Evolutionary conservation across 805 yeast species (phyloP).

Genomic region (Scheffersomyces ergatensis): DNA sequence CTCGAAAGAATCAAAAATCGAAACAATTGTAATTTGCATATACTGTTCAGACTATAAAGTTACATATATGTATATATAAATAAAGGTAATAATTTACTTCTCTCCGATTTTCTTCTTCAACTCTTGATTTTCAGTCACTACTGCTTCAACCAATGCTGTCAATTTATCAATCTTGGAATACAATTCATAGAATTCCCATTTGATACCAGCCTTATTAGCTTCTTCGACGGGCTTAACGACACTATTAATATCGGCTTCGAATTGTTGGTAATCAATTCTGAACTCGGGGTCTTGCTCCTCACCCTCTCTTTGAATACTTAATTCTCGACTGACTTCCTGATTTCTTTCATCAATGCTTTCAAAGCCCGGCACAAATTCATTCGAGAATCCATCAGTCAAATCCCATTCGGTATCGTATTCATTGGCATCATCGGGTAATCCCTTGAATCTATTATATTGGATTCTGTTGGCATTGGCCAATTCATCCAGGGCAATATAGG

Average conservation of each 20-base stretch:
- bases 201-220: constrained; percentile 54
- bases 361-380: constrained; percentile 24
- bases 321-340: constrained; percentile 33
- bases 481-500: constrained; percentile 62
- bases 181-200: constrained; percentile 62
- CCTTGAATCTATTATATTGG: constrained; percentile 62
- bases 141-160: constrained; percentile 35
- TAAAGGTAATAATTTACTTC: no score
- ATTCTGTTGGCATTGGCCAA: constrained; percentile 66
- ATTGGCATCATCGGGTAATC: constrained; percentile 74
- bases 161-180: constrained; percentile 51
- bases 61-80: no score
- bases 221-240: constrained; percentile 58
- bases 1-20: no score
- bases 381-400: constrained; percentile 66
- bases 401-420: constrained; percentile 81
- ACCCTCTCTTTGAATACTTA: constrained; percentile 56
- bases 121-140: constrained; percentile 33
- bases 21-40: no score
- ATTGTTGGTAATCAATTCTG: constrained; percentile 44
- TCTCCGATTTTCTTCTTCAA: constrained; percentile 16
- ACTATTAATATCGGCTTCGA: constrained; percentile 48
- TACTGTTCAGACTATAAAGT: no score
- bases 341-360: constrained; percentile 37
- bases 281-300: constrained; percentile 71